Evolutionary conservation across 305 asterid genomes (phyloP).

Genomic region (Nicotiana rustica): DNA sequence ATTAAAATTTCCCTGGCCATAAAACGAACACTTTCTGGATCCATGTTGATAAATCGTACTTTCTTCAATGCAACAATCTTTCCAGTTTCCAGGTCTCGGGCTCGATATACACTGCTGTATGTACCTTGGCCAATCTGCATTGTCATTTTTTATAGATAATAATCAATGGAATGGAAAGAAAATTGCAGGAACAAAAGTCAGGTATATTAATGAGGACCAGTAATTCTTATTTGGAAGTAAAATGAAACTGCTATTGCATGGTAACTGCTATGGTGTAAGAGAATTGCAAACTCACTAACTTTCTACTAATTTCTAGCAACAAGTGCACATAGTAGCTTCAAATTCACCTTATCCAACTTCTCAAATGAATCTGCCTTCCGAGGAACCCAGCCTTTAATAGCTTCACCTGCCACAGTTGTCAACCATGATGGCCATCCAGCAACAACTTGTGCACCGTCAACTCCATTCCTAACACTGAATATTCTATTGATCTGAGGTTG

Average conservation of each 20-base stretch:
- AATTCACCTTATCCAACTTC: conserved; percentile 81
- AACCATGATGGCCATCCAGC: conserved; percentile 98
- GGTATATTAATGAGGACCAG: neutral
- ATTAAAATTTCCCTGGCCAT: conserved; percentile 93
- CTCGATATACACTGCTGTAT: conserved; percentile 90
- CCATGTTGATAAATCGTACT: conserved; percentile 87
- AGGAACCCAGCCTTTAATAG: conserved; percentile 93
- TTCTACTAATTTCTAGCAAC: no score
- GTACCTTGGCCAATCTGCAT: conserved; percentile 95
- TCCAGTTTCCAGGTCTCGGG: conserved; percentile 84
- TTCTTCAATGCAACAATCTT: conserved; percentile 83
- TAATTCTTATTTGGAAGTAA: conserved; percentile 3
- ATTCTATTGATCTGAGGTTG: conserved; percentile 68
- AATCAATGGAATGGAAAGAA: neutral
- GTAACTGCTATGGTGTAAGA: no score
- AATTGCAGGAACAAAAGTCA: neutral
- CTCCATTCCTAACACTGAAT: conserved; percentile 67
- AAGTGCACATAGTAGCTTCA: neutral
- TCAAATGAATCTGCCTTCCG: conserved; percentile 82
- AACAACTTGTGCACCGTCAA: conserved; percentile 75
- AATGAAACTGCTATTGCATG: conserved; percentile 6
- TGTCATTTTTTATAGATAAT: neutral
- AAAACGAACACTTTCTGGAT: conserved; percentile 90
- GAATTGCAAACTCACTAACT: no score
- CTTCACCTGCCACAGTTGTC: conserved; percentile 88